Evolutionary conservation across 345 rosid genomes (phyloP), one percentile per base, ranked within the genome.

Genomic region (Aquilaria sinensis): DNA sequence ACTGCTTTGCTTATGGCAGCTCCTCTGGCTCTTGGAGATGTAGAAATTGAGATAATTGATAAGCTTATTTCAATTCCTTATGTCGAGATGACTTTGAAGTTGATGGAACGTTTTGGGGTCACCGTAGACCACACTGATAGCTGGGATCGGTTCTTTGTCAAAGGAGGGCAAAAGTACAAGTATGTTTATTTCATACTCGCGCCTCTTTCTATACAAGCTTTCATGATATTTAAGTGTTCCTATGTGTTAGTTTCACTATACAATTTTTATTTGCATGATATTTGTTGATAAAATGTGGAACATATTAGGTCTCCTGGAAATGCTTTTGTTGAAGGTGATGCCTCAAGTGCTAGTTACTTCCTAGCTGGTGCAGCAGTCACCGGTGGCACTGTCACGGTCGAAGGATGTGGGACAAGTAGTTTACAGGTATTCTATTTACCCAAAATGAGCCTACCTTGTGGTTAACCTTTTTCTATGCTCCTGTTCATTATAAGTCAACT

Each of bases 321-420:
- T 66, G 92, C 96, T 66, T 94, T 73, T 33, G 96, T 94, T 37
- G 97, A 94, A 80, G 97, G 97, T 31, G 99, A 94, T 84, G 99
- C 99, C 64, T 94, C 99, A 61, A 94, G 97, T 83, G 99, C 99
- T 60, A 90, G 99, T 77, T 90, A 94, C 78, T 94, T 94, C 75
- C 84, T 94, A 55, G 99, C 91, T 53, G 99, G 99, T 54, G 96
- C 99, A 49, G 97, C 97, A 54, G 76, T 94, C 76, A 90, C 96
- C 8, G 98, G 98, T 49, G 96, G 95, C 62, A 90, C 96, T 48
- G 77, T 93, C 68, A 90, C 91, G 34, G 97, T 94, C 50, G 92
- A 94, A 80, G 99, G 99, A 63, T 94, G 99, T 56, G 99, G 97
- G 56, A 85, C 91, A 7, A 89, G 80, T 75, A 90, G 99, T 71